These are phyloP conservation scores for Vicia faba DNA, from an alignment of 306 rosid genomes.

Conservation along the genomic window DNA sequence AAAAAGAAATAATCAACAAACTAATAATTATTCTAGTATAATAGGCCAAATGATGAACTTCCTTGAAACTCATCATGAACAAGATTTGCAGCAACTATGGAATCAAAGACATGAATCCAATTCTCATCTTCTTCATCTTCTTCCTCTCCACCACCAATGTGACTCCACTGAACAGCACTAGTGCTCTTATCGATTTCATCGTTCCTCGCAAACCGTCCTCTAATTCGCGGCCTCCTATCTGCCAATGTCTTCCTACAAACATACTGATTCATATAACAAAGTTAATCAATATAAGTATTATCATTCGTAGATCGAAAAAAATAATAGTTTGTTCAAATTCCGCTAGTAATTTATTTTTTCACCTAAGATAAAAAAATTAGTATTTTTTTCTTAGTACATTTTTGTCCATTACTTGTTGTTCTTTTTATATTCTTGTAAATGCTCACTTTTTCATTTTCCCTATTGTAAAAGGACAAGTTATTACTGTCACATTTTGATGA, in stretches of 20 bases:
- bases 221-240: conserved; percentile 83
- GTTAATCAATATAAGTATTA: neutral
- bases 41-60: conserved; percentile 32
- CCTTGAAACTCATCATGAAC: conserved; percentile 50
- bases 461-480: conserved; percentile 7
- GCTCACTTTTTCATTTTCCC: neutral
- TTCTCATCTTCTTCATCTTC: conserved; percentile 66
- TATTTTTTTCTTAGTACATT: neutral
- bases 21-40: conserved; percentile 36
- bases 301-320: neutral
- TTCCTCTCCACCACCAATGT: conserved; percentile 54
- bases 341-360: neutral
- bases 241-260: conserved; percentile 97
- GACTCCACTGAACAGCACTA: conserved; percentile 54
- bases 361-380: neutral
- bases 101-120: conserved; percentile 74
- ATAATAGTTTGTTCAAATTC: neutral
- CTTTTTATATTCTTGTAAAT: conserved; percentile 11
- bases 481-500: neutral
- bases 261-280: conserved; percentile 52
- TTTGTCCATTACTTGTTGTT: conserved; percentile 30
- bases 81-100: conserved; percentile 58
- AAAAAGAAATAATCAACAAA: conserved; percentile 5
- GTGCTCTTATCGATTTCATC: conserved; percentile 58
- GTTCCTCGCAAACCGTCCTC: conserved; percentile 87